A percentile compares a stretch with the other conserved stretches of the same genome.
These are phyloP conservation scores for Gymnopilus junonius DNA, from an alignment of 768 basidiomycete genomes.

Conservation along the genomic window DNA sequence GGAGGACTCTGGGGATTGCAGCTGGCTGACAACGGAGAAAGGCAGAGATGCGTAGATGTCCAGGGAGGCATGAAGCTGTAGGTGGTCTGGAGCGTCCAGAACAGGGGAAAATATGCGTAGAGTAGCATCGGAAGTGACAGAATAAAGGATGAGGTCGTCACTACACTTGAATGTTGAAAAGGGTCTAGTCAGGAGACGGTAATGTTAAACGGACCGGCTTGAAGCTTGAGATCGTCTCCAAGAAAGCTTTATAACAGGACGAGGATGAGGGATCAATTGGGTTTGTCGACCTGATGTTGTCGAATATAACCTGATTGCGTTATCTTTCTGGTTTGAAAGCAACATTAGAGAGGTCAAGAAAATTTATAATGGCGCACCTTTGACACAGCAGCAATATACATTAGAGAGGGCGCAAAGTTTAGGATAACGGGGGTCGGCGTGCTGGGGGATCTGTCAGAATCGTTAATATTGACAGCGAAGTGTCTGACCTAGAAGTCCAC, in stretches of 20 bases:
- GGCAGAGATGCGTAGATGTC: constrained; percentile 70
- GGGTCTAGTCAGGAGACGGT: not conserved
- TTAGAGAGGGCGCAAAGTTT: constrained; percentile 76
- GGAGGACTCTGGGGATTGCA: constrained; percentile 43
- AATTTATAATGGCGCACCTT: constrained; percentile 44
- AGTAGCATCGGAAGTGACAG: constrained; percentile 81
- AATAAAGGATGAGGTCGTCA: constrained; percentile 80
- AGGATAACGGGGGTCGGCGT: constrained; percentile 53
- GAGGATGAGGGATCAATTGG: constrained; percentile 74
- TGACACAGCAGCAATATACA: constrained; percentile 70
- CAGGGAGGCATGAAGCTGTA: constrained; percentile 84
- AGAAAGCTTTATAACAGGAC: constrained; percentile 66
- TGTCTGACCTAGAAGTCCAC: constrained; percentile 68
- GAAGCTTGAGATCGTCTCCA: constrained; percentile 78
- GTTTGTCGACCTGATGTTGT: constrained; percentile 73
- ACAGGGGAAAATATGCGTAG: constrained; percentile 88
- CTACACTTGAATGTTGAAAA: constrained; percentile 37
- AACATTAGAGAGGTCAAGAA: not conserved
- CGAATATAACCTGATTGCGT: constrained; percentile 65
- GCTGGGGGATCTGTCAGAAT: constrained; percentile 22
- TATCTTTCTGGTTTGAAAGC: constrained; percentile 48
- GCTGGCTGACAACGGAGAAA: constrained; percentile 37
- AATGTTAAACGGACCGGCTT: constrained; percentile 47
- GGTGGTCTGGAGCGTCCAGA: constrained; percentile 79
- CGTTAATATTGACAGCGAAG: constrained; percentile 4